Conservation (phyloP, 805 yeast species). For the Pichia heedii region DNA sequence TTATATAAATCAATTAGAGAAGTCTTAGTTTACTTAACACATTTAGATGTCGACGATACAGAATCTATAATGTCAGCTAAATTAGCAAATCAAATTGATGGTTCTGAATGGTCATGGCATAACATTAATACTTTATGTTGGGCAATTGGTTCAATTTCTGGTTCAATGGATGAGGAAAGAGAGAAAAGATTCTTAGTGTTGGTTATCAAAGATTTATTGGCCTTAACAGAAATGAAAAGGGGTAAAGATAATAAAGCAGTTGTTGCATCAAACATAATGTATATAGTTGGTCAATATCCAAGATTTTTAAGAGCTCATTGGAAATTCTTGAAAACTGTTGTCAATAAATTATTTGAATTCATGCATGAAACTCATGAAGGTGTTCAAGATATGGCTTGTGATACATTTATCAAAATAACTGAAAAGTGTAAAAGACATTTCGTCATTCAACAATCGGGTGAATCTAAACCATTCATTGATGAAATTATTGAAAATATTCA, state of each 20-base stretch:
- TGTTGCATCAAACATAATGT: conserved; percentile 99
- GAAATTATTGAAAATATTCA: conserved; percentile 81
- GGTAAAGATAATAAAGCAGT: conserved; percentile 98
- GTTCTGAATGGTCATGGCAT: conserved; percentile 98
- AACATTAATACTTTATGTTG: conserved; percentile 95
- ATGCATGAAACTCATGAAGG: conserved; percentile 99
- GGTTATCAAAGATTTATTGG: conserved; percentile 84
- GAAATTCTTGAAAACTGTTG: conserved; percentile 94
- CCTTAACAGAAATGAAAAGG: conserved; percentile 89
- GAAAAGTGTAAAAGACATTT: conserved; percentile 93
- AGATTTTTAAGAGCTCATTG: conserved; percentile 96
- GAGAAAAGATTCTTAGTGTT: conserved; percentile 90
- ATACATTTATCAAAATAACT: conserved; percentile 93
- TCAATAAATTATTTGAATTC: conserved; percentile 89
- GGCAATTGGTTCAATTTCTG: conserved; percentile 99
- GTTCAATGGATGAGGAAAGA: conserved; percentile 97
- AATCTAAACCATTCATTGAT: conserved; percentile 82
- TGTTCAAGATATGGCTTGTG: conserved; percentile 99
- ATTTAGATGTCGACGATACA: conserved; percentile 88
- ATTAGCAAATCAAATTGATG: conserved; percentile 87
- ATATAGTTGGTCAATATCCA: conserved; percentile 98
- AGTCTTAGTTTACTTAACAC: conserved; percentile 89
- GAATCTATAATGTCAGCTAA: conserved; percentile 90
- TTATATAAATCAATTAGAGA: conserved; percentile 94
- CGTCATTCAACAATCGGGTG: conserved; percentile 78